Base-by-base conservation (phyloP, 73 alveolate genomes). In the Blepharisma stoltei region DNA sequence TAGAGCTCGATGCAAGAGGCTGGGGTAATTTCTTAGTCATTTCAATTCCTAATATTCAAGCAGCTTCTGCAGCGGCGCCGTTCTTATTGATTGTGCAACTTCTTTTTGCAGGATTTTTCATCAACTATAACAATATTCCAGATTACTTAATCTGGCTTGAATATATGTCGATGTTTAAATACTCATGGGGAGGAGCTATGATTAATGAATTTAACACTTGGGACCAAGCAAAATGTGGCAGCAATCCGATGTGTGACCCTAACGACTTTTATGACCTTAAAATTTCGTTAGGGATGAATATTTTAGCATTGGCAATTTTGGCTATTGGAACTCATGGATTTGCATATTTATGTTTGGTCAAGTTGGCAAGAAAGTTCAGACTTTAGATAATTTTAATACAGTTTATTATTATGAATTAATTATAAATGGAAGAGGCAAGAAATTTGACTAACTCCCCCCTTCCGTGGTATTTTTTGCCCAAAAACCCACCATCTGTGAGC, bases 61-160 rank as follows among this genome's bases (percentile, higher is more conserved):
- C 79, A 14, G 69, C 65, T n/a, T 69, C 65, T 1, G 60, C 60
- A 38, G 55, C 65, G 4, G n/a, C 79, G 0, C 79, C 79, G 11
- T 44, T 69, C 25, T 8, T 43, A 11, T 14, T 69, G 9, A 46
- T 69, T 9, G 20, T 46, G 9, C 65, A 44, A n/a, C 27, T 69
- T 9, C 55, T 69, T 11, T 69, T 69, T 25, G 55, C 79, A 1
- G 79, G 79, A 1, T n/a, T 69, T 25, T 69, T 69, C 20, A 43
- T 69, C n/a, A 69, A 69, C 5, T 44, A 69, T 43, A 53, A 69
- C 38, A 46, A 43, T 69, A 44, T 44, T 5, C 79, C 79, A 20
- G n/a, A 11, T 44, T 69, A 69, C 5, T 25, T 69, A 20, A 44
- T 44, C 11, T 69, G 79, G 79, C 23, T 69, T 11, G 65, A 69